Conservation (phyloP, 2,329 filamentous ascomycete genomes). For the Cryphonectria naterciae region DNA sequence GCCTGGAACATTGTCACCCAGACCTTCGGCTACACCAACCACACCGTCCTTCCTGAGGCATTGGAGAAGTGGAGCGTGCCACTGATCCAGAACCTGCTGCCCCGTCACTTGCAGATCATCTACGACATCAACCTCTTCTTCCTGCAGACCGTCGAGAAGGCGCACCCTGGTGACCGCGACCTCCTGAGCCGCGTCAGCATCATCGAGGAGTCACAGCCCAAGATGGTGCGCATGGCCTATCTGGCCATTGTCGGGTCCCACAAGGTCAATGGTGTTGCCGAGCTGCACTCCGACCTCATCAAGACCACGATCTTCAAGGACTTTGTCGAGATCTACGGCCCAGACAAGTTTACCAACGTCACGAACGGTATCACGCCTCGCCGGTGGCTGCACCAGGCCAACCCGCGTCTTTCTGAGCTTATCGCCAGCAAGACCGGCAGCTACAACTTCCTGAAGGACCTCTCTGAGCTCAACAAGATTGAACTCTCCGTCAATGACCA, state of each 20-base stretch:
- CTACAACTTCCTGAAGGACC: constrained; percentile 84
- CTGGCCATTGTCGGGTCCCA: constrained; percentile 95
- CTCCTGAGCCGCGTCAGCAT: constrained; percentile 88
- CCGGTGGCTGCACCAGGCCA: constrained; percentile 96
- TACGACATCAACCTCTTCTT: constrained; percentile 98
- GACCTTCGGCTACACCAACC: constrained; percentile 96
- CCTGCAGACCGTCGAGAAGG: constrained; percentile 86
- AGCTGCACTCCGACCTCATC: constrained; percentile 96
- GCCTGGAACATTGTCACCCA: constrained; percentile 82
- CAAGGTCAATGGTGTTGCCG: constrained; percentile 98
- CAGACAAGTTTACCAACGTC: constrained; percentile 98
- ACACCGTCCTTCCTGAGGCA: constrained; percentile 95
- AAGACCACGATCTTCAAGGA: constrained; percentile 99
- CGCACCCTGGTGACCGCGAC: constrained; percentile 87
- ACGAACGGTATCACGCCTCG: constrained; percentile 97
- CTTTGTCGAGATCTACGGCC: constrained; percentile 90
- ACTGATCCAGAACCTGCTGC: constrained; percentile 87
- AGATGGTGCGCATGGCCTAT: constrained; percentile 98
- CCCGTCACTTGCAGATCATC: constrained; percentile 94
- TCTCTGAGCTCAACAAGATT: constrained; percentile 83
- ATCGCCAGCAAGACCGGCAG: constrained; percentile 89
- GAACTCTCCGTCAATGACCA: constrained; percentile 85
- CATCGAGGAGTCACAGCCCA: constrained; percentile 93
- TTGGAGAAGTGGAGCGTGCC: constrained; percentile 98
- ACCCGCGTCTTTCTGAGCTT: constrained; percentile 86